A percentile compares a stretch with the other conserved stretches of the same genome.
Evolutionary conservation across 2,329 filamentous ascomycete species (phyloP).

Genomic region (Huntiella omanensis): DNA sequence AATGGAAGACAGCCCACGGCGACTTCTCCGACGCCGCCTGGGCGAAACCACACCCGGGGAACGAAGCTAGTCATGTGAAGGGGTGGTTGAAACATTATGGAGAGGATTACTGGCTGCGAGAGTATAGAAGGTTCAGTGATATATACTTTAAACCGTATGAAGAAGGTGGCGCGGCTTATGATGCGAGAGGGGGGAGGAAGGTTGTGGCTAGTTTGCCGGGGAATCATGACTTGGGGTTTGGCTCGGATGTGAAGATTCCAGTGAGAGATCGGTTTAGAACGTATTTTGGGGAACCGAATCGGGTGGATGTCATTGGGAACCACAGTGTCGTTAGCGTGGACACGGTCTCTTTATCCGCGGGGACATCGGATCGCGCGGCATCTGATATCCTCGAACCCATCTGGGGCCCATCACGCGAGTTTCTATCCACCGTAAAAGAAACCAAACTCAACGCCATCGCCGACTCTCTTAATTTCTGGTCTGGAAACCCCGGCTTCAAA

Average conservation of each 20-base stretch:
- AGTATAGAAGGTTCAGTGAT: constrained; percentile 69
- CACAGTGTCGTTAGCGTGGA: constrained; percentile 91
- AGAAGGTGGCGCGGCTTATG: constrained; percentile 32
- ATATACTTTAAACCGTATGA: constrained; percentile 49
- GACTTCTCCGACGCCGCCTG: constrained; percentile 40
- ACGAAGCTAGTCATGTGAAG: constrained; percentile 37
- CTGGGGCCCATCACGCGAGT: constrained; percentile 58
- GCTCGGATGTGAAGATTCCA: constrained; percentile 58
- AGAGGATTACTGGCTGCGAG: constrained; percentile 65
- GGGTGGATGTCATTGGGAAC: constrained; percentile 80
- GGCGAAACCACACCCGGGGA: constrained; percentile 30
- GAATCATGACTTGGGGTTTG: constrained; percentile 91
- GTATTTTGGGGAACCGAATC: constrained; percentile 82
- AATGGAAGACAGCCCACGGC: constrained; percentile 63
- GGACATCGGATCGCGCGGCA: constrained; percentile 30
- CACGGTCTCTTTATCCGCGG: constrained; percentile 68
- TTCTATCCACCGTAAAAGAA: constrained; percentile 47
- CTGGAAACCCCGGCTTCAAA: constrained; percentile 30
- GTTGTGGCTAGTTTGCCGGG: constrained; percentile 74
- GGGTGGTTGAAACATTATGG: constrained; percentile 59
- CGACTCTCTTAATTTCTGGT: constrained; percentile 47
- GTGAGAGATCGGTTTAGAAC: constrained; percentile 70
- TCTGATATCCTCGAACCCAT: constrained; percentile 39
- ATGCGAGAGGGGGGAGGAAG: constrained; percentile 50
- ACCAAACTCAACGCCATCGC: constrained; percentile 49